Percentiles rank a stretch among this genome's conserved stretches.
These are phyloP conservation scores for Coleophoma crateriformis DNA, from an alignment of 2,329 filamentous ascomycete species.

Conservation along the genomic window DNA sequence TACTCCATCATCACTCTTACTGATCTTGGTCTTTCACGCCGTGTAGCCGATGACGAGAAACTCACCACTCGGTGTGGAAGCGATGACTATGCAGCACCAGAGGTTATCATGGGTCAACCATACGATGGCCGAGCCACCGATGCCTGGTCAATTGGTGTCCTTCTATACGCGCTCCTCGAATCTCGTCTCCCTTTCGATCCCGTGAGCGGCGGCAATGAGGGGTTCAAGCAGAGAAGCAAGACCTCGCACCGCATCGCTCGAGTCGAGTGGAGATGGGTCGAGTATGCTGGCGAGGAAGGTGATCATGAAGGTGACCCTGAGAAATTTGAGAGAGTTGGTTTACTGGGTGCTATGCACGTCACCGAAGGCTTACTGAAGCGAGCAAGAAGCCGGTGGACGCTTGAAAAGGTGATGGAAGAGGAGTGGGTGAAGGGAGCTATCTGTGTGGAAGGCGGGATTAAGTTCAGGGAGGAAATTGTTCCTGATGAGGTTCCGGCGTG, in stretches of 20 bases:
- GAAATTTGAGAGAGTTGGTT: slow-evolving; percentile 56
- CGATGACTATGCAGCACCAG: slow-evolving; percentile 94
- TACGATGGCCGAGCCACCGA: slow-evolving; percentile 92
- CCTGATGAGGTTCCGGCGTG: slow-evolving; percentile 15
- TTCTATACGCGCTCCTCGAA: slow-evolving; percentile 90
- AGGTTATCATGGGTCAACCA: slow-evolving; percentile 90
- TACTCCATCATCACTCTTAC: slow-evolving; percentile 83
- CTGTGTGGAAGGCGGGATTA: slow-evolving; percentile 55
- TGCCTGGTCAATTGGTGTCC: slow-evolving; percentile 89
- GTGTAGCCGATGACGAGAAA: slow-evolving; percentile 78
- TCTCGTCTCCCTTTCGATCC: slow-evolving; percentile 91
- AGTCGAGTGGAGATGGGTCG: slow-evolving; percentile 92
- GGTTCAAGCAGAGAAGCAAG: slow-evolving; percentile 69
- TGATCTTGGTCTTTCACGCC: slow-evolving; percentile 83
- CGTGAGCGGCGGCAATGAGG: slow-evolving; percentile 72
- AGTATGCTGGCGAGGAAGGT: slow-evolving; percentile 76
- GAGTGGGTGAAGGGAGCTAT: slow-evolving; percentile 77
- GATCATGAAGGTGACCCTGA: slow-evolving; percentile 69
- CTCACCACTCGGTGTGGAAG: slow-evolving; percentile 92
- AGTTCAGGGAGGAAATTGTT: slow-evolving; percentile 47
- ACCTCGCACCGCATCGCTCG: slow-evolving; percentile 93
- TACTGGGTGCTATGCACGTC: slow-evolving; percentile 71
- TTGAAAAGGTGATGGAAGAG: slow-evolving; percentile 66
- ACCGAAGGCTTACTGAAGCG: slow-evolving; percentile 83
- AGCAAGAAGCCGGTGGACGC: slow-evolving; percentile 68